Evolutionary conservation across 352 stramenopile genomes (phyloP).

Genomic region (Phytopythium montanum): DNA sequence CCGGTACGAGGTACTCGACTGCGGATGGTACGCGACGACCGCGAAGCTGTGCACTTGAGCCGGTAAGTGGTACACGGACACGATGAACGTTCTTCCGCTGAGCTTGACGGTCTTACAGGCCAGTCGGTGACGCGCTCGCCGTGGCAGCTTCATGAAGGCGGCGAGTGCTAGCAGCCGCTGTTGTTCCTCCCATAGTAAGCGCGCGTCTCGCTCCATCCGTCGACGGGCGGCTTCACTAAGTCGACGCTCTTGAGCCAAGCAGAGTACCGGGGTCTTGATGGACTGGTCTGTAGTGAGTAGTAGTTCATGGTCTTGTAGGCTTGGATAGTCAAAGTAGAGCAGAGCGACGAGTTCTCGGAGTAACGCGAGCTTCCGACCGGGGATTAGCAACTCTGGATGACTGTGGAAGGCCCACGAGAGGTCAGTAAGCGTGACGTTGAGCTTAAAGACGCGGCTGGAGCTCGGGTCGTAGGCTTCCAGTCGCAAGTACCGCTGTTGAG

Average conservation of each 20-base stretch:
- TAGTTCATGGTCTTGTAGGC: background rate
- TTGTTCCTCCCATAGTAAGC: constrained; percentile 41
- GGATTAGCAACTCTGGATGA: constrained; percentile 33
- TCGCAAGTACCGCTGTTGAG: constrained; percentile 25
- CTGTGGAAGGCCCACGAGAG: constrained; percentile 51
- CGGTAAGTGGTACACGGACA: constrained; percentile 65
- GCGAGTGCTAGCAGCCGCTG: constrained; percentile 40
- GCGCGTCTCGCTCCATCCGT: constrained; percentile 49
- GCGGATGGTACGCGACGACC: constrained; percentile 47
- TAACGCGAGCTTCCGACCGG: constrained; percentile 51
- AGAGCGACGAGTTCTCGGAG: constrained; percentile 48
- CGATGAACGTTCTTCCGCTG: constrained; percentile 36
- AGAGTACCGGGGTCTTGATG: constrained; percentile 16
- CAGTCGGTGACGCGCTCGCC: constrained; percentile 45
- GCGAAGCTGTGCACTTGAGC: constrained; percentile 51
- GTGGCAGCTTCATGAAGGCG: constrained; percentile 36
- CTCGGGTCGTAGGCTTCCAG: constrained; percentile 54
- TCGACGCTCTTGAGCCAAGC: constrained; percentile 38
- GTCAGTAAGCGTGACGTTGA: constrained; percentile 45
- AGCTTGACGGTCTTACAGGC: constrained; percentile 27
- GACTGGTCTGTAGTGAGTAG: background rate
- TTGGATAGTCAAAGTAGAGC: constrained; percentile 62
- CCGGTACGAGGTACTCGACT: constrained; percentile 29
- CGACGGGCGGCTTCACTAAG: constrained; percentile 40
- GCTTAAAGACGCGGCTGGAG: constrained; percentile 20